Percentiles rank a stretch among this genome's conserved stretches.
These are phyloP conservation scores for Amylocystis lapponica DNA, from an alignment of 768 basidiomycete genomes.

Conservation along the genomic window DNA sequence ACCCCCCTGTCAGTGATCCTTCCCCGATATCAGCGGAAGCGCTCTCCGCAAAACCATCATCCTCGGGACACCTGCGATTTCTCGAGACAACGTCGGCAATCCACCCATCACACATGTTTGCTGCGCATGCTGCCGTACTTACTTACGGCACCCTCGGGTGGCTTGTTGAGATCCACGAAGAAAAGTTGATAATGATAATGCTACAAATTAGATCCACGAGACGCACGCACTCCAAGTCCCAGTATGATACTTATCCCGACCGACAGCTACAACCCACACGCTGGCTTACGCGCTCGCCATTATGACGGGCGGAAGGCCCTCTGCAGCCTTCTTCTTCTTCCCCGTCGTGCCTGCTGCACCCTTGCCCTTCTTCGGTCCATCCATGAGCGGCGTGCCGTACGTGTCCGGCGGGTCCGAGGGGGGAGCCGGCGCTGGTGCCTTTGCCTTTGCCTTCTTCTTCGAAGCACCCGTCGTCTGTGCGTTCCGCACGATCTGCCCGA, in stretches of 20 bases:
- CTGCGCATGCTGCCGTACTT: no score
- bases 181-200: slow-evolving; percentile 7
- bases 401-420: slow-evolving; percentile 1
- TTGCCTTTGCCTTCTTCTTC: slow-evolving; percentile 53
- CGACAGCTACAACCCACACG: background rate
- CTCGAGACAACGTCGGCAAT: no score
- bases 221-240: background rate
- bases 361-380: slow-evolving; percentile 18
- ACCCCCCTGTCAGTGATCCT: no score
- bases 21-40: no score
- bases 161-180: no score
- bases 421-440: slow-evolving; percentile 13
- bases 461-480: slow-evolving; percentile 34
- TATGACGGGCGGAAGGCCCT: slow-evolving; percentile 23
- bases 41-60: no score
- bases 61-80: no score
- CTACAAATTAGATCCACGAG: slow-evolving; percentile 1
- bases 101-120: no score
- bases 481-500: slow-evolving; percentile 66
- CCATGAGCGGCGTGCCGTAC: background rate
- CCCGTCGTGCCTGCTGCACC: slow-evolving; percentile 14
- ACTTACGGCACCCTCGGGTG: no score
- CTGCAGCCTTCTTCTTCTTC: slow-evolving; percentile 20
- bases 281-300: slow-evolving; percentile 23
- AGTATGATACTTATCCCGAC: background rate